These are phyloP conservation scores for Pseudogymnoascus sp. DNA, from an alignment of 2,329 filamentous ascomycete genomes.

Conservation along the genomic window DNA sequence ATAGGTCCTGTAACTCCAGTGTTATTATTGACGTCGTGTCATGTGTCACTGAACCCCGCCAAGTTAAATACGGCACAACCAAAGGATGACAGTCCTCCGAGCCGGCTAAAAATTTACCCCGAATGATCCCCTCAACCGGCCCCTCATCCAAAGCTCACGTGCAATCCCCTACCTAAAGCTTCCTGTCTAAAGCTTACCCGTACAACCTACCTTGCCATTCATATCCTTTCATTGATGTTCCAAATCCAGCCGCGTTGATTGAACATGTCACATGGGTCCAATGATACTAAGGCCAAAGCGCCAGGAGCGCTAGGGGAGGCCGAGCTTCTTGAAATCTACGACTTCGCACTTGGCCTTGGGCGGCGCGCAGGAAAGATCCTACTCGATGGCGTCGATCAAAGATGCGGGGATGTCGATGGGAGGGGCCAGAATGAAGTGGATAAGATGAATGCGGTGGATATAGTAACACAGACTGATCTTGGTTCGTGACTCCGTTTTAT, in stretches of 20 bases:
- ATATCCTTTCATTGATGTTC: neutral
- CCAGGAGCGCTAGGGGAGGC: slow-evolving; percentile 20
- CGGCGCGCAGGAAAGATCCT: slow-evolving; percentile 62
- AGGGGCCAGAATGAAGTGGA: slow-evolving; percentile 34
- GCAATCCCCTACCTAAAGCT: neutral
- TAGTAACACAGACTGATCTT: slow-evolving; percentile 70
- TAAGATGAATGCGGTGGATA: slow-evolving; percentile 69
- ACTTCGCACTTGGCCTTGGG: slow-evolving; percentile 61
- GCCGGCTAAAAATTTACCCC: neutral
- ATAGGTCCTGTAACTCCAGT: neutral
- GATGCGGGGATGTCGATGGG: slow-evolving; percentile 35
- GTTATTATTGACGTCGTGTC: no score
- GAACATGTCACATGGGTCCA: slow-evolving; percentile 6
- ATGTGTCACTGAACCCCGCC: neutral
- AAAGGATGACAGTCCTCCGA: neutral
- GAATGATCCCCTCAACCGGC: neutral
- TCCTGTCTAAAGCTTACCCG: neutral
- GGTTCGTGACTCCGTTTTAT: slow-evolving; percentile 36
- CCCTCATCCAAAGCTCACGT: neutral
- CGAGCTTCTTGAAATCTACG: slow-evolving; percentile 58
- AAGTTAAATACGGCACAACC: neutral
- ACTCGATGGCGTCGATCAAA: slow-evolving; percentile 52
- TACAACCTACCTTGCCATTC: neutral
- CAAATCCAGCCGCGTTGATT: neutral
- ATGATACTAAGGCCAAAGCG: neutral